Evolutionary conservation across 306 rosid species (phyloP), one percentile per base, ranked within the genome.

Genomic region (Dalbergia cochinchinensis): DNA sequence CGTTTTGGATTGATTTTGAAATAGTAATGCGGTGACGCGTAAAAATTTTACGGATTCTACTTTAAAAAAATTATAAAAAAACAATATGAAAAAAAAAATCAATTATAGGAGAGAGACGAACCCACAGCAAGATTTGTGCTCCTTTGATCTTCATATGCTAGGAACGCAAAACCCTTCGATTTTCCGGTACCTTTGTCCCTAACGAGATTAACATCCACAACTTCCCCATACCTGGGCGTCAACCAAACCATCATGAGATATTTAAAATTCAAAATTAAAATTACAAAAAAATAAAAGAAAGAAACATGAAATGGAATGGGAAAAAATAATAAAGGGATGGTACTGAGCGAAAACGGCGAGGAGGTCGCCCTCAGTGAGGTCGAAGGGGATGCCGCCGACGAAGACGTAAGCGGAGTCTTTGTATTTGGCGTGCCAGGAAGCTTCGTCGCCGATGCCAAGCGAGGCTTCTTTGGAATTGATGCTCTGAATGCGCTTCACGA

Each of bases 351-450:
- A 95, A 42, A 93, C 92, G 0, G 98, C 96, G 13, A 95, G 89
- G 13, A 95, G 96, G 80, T 95, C 99, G 48, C 99, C 99, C 86
- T 95, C 98, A 0, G 97, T 95, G 61, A 95, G 96, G 68, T 90
- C 98, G 37, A 90, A 95, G 80, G 99, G 96, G 71, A 95, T 81
- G 73, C 99, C 97, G 5, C 98, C 97, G 48, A 86, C 87, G 65
- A 82, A 95, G 6, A 95, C 91, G 76, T 95, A 93, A 44, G 98
- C 98, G 2, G 98, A 95, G 41, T 87, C 97, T 78, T 83, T 90
- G 94, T 92, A 95, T 66, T 90, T 91, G 58, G 94, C 85, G 62
- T 95, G 98, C 98, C 98, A 93, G 0, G 99, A 95, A 65, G 97
- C 98, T 12, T 84, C 69, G 16, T 93, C 98, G 1, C 97, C 82